Evolutionary conservation across 2,329 filamentous ascomycete genomes (phyloP), one percentile per base, ranked within the genome.

Genomic region (Fusarium sp.): DNA sequence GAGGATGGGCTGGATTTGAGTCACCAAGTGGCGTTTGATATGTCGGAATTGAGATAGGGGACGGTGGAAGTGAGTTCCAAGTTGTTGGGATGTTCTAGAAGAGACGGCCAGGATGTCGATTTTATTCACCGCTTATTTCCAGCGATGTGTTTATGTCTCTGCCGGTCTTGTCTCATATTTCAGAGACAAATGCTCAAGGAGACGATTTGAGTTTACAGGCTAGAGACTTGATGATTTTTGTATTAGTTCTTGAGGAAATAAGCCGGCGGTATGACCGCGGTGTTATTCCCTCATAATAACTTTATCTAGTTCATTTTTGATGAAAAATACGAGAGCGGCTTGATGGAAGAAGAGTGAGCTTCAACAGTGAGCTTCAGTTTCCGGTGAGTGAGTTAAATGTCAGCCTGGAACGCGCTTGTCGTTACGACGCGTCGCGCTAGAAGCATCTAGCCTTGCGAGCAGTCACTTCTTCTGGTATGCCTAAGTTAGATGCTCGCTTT

Each of bases 191-290:
- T 24, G 9, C 12, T 22, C 18, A 26, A 24, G 17, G 13, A 4
- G 17, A 53, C 12, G 48, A 36, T 53, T 6, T 24, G 4, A 24
- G 48, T 35, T 24, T 35, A 5, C 8, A 8, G 4, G 48, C 11
- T 24, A 13, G 30, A 35, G 5, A 8, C 30, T 7, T 11, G 11
- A 15, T 10, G 17, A 51, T 8, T 20, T 51, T 51, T 11, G n/a
- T 20, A 14, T 51, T 8, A 6, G 9, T 24, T 15, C 11, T 3
- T 3, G 1, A 24, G 30, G 30, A 15, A 35, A 35, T 7, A 6
- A 20, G n/a, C 8, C 11, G 6, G 5, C 13, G 3, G 2, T 10
- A 11, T 18, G 20, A 20, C 4, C 9, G 9, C 12, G 18, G 1
- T 24, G 1, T 18, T 24, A 3, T 2, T 14, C 12, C 6, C 12